phyloP scores from a whole-genome alignment of 768 basidiomycete species.

The Polyporus arcularius region DNA sequence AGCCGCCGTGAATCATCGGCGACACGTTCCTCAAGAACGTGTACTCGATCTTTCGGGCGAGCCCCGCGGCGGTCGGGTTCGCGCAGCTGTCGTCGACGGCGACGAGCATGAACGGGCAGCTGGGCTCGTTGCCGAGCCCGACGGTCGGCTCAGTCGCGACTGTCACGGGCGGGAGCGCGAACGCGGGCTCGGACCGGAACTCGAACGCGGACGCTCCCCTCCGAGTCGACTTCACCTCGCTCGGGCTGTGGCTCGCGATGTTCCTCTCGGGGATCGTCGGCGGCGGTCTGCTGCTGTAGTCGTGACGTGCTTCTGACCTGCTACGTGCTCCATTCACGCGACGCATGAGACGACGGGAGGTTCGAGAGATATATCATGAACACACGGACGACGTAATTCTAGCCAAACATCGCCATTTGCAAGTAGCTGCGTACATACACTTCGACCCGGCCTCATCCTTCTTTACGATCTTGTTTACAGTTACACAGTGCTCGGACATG shows the following conservation, averaged over 20 bases:
- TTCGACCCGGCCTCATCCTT: too few species aligned
- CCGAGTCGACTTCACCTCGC: neutral
- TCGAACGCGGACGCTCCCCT: slow-evolving; percentile 6
- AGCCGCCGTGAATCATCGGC: slow-evolving; percentile 85
- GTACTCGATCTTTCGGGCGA: slow-evolving; percentile 84
- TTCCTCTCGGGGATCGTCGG: slow-evolving; percentile 8
- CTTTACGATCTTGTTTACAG: too few species aligned
- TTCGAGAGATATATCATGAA: too few species aligned
- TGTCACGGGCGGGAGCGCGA: slow-evolving; percentile 40
- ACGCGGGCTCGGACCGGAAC: slow-evolving; percentile 9
- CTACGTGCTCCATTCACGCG: too few species aligned
- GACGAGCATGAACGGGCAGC: slow-evolving; percentile 45
- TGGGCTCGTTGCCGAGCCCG: slow-evolving; percentile 47
- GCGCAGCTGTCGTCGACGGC: slow-evolving; percentile 66
- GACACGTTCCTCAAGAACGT: slow-evolving; percentile 97
- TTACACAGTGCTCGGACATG: too few species aligned
- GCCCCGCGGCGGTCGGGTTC: slow-evolving; percentile 82
- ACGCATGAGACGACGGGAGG: too few species aligned
- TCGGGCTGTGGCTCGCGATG: slow-evolving; percentile 6
- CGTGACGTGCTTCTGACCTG: too few species aligned
- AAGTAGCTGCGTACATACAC: too few species aligned
- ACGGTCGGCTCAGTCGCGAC: slow-evolving; percentile 58
- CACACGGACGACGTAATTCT: too few species aligned
- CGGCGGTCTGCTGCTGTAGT: slow-evolving; percentile 1
- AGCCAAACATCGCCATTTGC: too few species aligned